Evolutionary conservation across 768 basidiomycete species (phyloP), one percentile per base, ranked within the genome.

Genomic region (Suillus luteus): DNA sequence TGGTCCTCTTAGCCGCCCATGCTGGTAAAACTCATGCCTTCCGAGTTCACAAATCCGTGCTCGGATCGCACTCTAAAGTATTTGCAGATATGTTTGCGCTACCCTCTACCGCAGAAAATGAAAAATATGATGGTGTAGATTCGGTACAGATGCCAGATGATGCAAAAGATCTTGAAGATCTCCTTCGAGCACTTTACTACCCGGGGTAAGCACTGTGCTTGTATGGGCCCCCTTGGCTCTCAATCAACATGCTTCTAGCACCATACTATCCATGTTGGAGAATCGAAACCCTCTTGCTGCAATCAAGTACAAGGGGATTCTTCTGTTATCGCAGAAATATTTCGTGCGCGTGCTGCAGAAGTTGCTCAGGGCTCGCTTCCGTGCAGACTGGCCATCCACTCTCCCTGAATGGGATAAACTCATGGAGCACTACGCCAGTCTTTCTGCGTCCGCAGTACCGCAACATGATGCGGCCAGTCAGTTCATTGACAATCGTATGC

Each of bases 301-400:
- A 19, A 58, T 68, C 72, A 37, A 73, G 71, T 52, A 68, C 70
- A 58, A 43, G 11, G 57, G 57, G 10, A 58, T 58, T 17, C 72
- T 78, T 55, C 71, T 72, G 63, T 70, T 78, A 60, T 72, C 77
- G 14, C 73, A 67, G 64, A 78, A 78, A 62, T 78, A 78, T 68
- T 72, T 76, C 57, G 74, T 75, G 68, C 74, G 76, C 49, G 63
- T 72, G 17, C 68, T 78, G 22, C 69, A 73, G 27, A 63, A 71
- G 11, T 72, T 75, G 33, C 70, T 78, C 64, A 68, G 75, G 61
- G 64, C 72, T 55, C 71, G 72, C 63, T 64, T 78, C 62, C 70
- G 73, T 60, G 74, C 74, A 17, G 76, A 78, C 67, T 78, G 77
- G 77, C 77, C 77, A 27, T 54, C 37, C 7, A 63, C 68, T 17